phyloP scores from a whole-genome alignment of 305 asterid species.

The Fraxinus paxiana region DNA sequence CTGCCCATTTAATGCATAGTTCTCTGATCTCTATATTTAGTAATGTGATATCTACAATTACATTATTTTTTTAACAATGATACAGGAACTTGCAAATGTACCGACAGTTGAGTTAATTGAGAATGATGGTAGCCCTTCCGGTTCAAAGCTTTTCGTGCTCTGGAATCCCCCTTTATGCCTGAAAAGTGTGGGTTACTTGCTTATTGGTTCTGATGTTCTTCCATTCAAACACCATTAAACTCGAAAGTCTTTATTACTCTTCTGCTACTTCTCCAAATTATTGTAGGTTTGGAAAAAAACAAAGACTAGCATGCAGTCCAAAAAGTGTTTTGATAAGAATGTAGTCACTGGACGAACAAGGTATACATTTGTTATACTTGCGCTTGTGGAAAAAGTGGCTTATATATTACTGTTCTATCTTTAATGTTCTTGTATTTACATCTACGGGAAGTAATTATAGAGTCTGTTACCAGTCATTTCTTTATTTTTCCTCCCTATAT shows the following conservation, averaged over 20 bases:
- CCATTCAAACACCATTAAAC: conserved; percentile 11
- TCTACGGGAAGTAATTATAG: not conserved
- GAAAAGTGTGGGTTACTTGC: conserved; percentile 58
- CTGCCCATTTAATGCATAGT: not conserved
- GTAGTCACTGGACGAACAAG: conserved; percentile 73
- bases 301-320: conserved; percentile 36
- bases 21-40: not conserved
- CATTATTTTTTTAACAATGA: conserved; percentile 1
- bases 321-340: conserved; percentile 37
- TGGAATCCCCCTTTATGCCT: conserved; percentile 88
- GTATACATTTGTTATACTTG: conserved; percentile 32
- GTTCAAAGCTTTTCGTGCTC: conserved; percentile 69
- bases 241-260: conserved; percentile 14
- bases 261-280: conserved; percentile 18
- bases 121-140: conserved; percentile 95
- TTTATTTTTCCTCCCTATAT: not conserved
- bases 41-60: conserved; percentile 17
- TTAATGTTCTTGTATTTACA: not conserved
- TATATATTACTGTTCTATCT: not conserved
- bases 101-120: conserved; percentile 62
- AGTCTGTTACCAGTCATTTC: conserved; percentile 8
- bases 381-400: conserved; percentile 9
- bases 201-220: conserved; percentile 19
- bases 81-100: conserved; percentile 72
- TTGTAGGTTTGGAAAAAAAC: conserved; percentile 56